Base-by-base conservation (phyloP, 2,329 filamentous ascomycete genomes). In the Exophiala sp. region DNA sequence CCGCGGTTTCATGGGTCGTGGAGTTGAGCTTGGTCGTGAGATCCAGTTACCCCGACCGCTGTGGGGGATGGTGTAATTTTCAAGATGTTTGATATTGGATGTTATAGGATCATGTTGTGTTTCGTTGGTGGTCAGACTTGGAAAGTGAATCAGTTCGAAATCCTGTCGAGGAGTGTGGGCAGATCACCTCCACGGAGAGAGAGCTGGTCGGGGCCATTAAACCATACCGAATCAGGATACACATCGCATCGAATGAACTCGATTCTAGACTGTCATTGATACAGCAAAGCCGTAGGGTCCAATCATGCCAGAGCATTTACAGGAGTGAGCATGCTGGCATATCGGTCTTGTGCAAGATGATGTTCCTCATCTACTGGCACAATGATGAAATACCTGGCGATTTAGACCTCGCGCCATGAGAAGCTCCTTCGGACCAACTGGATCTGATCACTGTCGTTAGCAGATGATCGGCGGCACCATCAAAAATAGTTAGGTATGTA, bases 41-140 rank as follows among this genome's bases (percentile, higher is more conserved):
- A 52, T 63, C 49, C 54, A 60, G 57, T 45, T 73, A 61, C 62
- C 66, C 58, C 35, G 65, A 40, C 66, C 66, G 12, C 47, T 68
- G 20, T 68, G 65, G 66, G 62, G 62, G n/a, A 71, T 70, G 53
- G 63, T 68, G 16, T 67, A 58, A 29, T 29, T 8, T 5, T 29
- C 24, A 29, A 5, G 24, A 29, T 29, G 24, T 29, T 29, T 29
- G 24, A 4, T 29, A 29, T 29, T 29, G 24, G 3, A 29, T 29
- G 33, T 36, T 44, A 8, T 32, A 38, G 20, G 33, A 18, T 35
- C 11, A 47, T 36, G 24, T 47, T n/a, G 34, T 38, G 32, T 32
- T 18, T 18, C 16, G 16, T 18, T 18, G 16, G 16, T 18, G 16
- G 3, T 18, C 12, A 36, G 45, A 38, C 32, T 29, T 29, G 11